A percentile compares a stretch with the other conserved stretches of the same genome.
phyloP scores from a whole-genome alignment of 1,284 basidiomycete genomes.

The Salmacisia buchloeana region DNA sequence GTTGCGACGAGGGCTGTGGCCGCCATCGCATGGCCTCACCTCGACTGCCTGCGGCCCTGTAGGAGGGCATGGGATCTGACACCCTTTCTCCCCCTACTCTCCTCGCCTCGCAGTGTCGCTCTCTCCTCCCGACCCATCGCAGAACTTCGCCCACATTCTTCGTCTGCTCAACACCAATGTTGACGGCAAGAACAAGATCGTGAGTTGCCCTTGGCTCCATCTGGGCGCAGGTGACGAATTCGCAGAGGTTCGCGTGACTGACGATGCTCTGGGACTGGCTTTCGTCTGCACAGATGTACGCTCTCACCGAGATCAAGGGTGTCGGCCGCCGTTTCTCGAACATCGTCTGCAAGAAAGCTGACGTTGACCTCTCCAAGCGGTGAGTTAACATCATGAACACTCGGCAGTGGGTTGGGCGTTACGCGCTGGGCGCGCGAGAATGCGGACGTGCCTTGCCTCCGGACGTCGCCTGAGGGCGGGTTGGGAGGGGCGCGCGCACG shows the following conservation, averaged over 20 bases:
- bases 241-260: too few species aligned
- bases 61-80: too few species aligned
- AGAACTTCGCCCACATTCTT: conserved; percentile 51
- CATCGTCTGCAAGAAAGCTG: conserved; percentile 99
- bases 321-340: conserved; percentile 98
- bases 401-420: not conserved
- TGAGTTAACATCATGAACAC: conserved; percentile 55
- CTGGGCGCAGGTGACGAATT: too few species aligned
- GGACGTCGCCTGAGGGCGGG: too few species aligned
- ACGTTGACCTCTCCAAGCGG: conserved; percentile 98
- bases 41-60: too few species aligned
- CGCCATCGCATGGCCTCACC: too few species aligned
- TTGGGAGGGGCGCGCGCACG: too few species aligned
- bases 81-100: not conserved
- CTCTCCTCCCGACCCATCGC: conserved; percentile 44
- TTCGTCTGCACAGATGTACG: conserved; percentile 47
- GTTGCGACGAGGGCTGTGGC: too few species aligned
- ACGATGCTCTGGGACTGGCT: conserved; percentile 9
- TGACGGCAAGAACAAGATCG: conserved; percentile 93
- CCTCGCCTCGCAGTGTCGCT: conserved; percentile 12
- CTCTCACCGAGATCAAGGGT: conserved; percentile 81
- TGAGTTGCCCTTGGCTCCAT: conserved; percentile 62
- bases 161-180: conserved; percentile 99
- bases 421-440: not conserved
- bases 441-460: too few species aligned